Conservation (phyloP, 2,329 filamentous ascomycete species). For the Diaporthe vexans region DNA sequence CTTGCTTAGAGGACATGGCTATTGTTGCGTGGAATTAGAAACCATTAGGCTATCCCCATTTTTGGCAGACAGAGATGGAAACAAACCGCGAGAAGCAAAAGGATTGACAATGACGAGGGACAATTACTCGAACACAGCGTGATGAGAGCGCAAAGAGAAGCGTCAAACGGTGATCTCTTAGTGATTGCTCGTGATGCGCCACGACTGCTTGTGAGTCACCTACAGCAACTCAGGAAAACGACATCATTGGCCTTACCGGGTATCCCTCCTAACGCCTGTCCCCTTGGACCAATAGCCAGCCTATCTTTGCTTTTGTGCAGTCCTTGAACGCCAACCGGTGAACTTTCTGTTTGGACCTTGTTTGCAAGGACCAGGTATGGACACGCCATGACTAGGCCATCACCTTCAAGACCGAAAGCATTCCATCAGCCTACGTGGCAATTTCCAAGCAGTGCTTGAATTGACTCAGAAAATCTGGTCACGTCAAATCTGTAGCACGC, state of each 20-base stretch:
- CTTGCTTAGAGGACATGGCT: slow-evolving; percentile 3
- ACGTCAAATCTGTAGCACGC: slow-evolving; percentile 20
- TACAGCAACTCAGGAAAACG: slow-evolving; percentile 9
- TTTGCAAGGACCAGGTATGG: background rate
- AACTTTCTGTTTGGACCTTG: background rate
- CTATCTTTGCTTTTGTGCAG: background rate
- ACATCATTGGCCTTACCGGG: slow-evolving; percentile 8
- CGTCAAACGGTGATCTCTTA: background rate
- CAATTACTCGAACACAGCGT: too few relatives aligned
- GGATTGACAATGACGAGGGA: background rate
- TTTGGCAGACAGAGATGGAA: background rate
- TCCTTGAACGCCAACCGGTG: slow-evolving; percentile 10
- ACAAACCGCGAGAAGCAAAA: background rate
- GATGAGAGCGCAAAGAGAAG: background rate
- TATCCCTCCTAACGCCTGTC: slow-evolving; percentile 27
- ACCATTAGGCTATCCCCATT: slow-evolving; percentile 8
- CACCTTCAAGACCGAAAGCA: background rate
- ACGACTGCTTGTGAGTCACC: background rate
- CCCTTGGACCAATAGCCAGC: background rate
- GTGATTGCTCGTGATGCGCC: background rate
- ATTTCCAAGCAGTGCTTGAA: background rate
- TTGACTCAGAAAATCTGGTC: too few relatives aligned
- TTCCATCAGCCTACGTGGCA: background rate
- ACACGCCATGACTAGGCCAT: background rate
- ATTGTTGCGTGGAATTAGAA: background rate